Base-by-base conservation (phyloP, 2,329 filamentous ascomycete species). In the Dothiorella sarmentorum region DNA sequence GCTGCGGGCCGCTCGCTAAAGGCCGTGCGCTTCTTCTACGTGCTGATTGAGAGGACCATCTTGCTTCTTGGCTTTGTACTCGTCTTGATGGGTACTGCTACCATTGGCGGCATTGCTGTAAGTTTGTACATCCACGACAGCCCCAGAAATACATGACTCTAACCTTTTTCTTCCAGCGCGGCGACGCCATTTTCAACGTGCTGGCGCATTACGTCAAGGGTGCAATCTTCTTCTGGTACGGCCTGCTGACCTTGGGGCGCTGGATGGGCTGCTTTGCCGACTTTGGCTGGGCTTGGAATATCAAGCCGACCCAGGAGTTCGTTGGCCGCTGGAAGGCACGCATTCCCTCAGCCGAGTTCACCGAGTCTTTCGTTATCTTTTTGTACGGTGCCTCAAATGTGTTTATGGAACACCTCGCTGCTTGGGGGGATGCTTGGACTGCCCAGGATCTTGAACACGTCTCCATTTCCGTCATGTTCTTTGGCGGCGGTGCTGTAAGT, bases 161-260 rank as follows among this genome's bases (percentile, higher is more conserved):
- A 18, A 56, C 63, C 66, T 31, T 64, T 53, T 26, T 22, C 27
- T 18, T 20, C 3, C 10, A 91, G 88, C 86, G 88, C 71, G 87
- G 83, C 4, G 72, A 73, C 20, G 79, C 79, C 2, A 78, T 97
- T 59, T 95, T 93, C 78, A 92, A 86, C 65, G 91, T 93, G 2
- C 80, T 97, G 40, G 93, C 93, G 7, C 93, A 97, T 70, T 96
- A 90, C 77, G 86, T 97, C 72, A 97, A 97, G 72, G 93, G 93
- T 44, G 90, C 90, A 3, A 88, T 97, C 57, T 97, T 97, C 78
- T 91, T 97, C 76, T 94, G 90, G 86, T 90, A 95, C 63, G 93
- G 93, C 7, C 75, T 96, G 18, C 76, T 97, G 61, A 96, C 90
- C 0, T 80, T 97, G 3, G 91, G 91, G 27, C 87, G 93, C 58